Percentiles rank a stretch among this genome's conserved stretches.
Conservation (phyloP, 768 basidiomycete species). For the Epithele typhae region DNA sequence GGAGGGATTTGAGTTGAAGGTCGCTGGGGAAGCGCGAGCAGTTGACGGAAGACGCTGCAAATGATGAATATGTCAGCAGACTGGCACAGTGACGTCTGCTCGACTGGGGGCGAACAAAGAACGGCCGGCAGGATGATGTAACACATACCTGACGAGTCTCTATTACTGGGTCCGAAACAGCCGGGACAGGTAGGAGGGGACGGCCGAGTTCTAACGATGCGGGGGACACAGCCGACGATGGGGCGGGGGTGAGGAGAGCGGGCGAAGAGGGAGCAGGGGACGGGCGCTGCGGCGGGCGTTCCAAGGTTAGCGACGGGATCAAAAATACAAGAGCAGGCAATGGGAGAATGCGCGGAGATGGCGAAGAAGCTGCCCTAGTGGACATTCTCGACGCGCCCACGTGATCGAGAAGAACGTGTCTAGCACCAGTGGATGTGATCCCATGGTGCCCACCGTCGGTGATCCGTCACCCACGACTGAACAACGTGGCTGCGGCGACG, state of each 20-base stretch:
- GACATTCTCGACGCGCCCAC: conserved; percentile 17
- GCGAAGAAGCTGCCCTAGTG: conserved; percentile 10
- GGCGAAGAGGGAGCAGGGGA: not conserved
- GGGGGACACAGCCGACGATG: no score
- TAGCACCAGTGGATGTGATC: not conserved
- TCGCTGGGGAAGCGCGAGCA: not conserved
- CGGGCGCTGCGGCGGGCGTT: conserved; percentile 10
- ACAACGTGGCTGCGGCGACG: not conserved
- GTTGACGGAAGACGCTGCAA: not conserved
- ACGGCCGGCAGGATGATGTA: not conserved
- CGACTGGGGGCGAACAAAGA: not conserved
- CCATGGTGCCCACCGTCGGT: not conserved
- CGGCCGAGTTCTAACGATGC: not conserved
- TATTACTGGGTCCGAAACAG: no score
- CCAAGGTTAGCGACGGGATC: conserved; percentile 10
- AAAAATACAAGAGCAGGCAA: conserved; percentile 4
- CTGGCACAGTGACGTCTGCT: not conserved
- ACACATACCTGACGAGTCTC: not conserved
- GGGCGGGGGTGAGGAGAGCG: not conserved
- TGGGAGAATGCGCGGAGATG: conserved; percentile 11
- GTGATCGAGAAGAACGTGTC: conserved; percentile 11
- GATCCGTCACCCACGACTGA: not conserved
- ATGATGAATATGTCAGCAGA: not conserved
- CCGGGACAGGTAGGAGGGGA: no score
- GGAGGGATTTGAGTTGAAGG: conserved; percentile 11